These are phyloP conservation scores for Albophoma yamanashiensis DNA, from an alignment of 2,329 filamentous ascomycete genomes.

Conservation along the genomic window DNA sequence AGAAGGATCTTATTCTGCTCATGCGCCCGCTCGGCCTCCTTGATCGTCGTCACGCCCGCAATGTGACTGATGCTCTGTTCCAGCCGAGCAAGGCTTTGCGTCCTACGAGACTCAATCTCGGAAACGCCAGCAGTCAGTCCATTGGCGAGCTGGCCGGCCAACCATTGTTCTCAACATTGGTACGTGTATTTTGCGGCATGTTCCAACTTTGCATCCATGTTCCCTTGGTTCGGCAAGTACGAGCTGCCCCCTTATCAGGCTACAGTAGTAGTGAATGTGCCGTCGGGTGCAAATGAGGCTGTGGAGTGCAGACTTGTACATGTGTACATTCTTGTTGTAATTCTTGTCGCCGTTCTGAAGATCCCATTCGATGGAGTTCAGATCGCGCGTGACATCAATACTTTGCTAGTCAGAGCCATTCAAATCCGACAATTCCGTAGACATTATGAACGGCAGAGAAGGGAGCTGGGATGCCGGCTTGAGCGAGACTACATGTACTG, in stretches of 20 bases:
- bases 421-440: not conserved
- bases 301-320: not conserved
- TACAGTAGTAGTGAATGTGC: not conserved
- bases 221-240: not conserved
- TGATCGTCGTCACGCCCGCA: not conserved
- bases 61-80: not conserved
- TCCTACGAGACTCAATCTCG: not conserved
- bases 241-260: not conserved
- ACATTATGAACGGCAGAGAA: not conserved
- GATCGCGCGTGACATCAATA: not conserved
- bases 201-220: not conserved
- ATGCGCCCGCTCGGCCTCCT: not conserved
- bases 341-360: not conserved
- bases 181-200: not conserved
- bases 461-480: not conserved
- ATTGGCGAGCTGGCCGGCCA: not conserved
- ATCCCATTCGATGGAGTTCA: not conserved
- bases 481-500: not conserved
- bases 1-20: not conserved
- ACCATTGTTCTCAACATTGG: not conserved
- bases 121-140: not conserved
- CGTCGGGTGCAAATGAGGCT: not conserved
- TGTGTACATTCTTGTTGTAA: not conserved
- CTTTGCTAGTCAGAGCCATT: not conserved
- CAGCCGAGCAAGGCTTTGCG: not conserved